Percentiles rank a stretch among this genome's conserved stretches.
Conservation (phyloP, 1,139 yeast species). For the Saccharomycopsis phalli region DNA sequence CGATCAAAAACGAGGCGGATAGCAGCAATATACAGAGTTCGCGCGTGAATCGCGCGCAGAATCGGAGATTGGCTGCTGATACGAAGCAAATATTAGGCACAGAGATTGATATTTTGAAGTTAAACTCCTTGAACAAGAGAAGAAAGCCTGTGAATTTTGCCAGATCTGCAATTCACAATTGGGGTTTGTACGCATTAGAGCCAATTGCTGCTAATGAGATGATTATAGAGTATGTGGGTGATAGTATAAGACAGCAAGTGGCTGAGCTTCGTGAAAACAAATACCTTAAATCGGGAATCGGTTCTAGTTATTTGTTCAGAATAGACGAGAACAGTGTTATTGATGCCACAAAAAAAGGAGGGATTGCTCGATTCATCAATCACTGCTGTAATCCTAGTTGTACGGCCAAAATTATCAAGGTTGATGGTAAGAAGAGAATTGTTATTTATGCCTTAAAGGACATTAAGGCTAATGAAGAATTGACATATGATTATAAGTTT, state of each 20-base stretch:
- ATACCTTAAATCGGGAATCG: constrained; percentile 85
- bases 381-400: constrained; percentile 98
- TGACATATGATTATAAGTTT: constrained; percentile 92
- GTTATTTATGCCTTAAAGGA: constrained; percentile 91
- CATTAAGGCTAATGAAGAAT: constrained; percentile 81
- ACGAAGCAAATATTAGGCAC: constrained; percentile 69
- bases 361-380: constrained; percentile 90
- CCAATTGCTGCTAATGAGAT: constrained; percentile 92
- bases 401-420: constrained; percentile 92
- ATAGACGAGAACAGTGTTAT: constrained; percentile 92
- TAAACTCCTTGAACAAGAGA: constrained; percentile 73
- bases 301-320: constrained; percentile 85
- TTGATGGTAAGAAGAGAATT: constrained; percentile 87
- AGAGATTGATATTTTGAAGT: constrained; percentile 71
- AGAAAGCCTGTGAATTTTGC: constrained; percentile 94
- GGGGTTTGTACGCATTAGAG: constrained; percentile 95
- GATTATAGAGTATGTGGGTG: constrained; percentile 99
- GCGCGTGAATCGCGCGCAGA: constrained; percentile 80
- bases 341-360: constrained; percentile 96
- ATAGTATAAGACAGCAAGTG: constrained; percentile 84
- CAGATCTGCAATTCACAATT: constrained; percentile 90
- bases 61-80: constrained; percentile 86
- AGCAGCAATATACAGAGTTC: constrained; percentile 45
- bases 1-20: constrained; percentile 29
- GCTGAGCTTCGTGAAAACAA: constrained; percentile 88